Conservation (phyloP, 768 basidiomycete genomes). For the Termitomyces sp. region DNA sequence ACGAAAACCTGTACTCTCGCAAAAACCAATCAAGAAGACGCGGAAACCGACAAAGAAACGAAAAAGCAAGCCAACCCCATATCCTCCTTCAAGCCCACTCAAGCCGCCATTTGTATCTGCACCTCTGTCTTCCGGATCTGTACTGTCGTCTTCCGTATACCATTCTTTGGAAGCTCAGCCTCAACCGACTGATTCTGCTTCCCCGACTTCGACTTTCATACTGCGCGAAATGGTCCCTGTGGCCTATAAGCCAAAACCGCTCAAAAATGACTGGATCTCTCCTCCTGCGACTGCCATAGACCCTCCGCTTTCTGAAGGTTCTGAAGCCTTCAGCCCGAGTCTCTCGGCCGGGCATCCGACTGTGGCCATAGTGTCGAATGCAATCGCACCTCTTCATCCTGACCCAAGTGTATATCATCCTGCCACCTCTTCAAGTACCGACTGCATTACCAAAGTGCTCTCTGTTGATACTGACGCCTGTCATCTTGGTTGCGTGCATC, state of each 20-base stretch:
- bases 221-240: constrained; percentile 11
- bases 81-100: constrained; percentile 1
- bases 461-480: background rate
- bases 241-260: constrained; percentile 1
- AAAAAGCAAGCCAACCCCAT: background rate
- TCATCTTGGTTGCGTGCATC: background rate
- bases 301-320: background rate
- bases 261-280: background rate
- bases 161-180: background rate
- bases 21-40: background rate
- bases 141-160: background rate
- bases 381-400: background rate
- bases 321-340: background rate
- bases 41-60: background rate
- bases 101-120: constrained; percentile 5
- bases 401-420: background rate
- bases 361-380: background rate
- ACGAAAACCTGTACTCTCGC: background rate
- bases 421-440: background rate
- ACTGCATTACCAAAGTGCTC: background rate
- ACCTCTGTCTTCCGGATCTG: background rate
- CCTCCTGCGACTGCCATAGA: background rate
- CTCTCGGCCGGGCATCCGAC: background rate
- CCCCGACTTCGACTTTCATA: constrained; percentile 8
- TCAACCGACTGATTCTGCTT: background rate